A percentile compares a stretch with the other conserved stretches of the same genome.
These are phyloP conservation scores for Conticribra weissflogii DNA, from an alignment of 108 stramenopile genomes.

Conservation along the genomic window DNA sequence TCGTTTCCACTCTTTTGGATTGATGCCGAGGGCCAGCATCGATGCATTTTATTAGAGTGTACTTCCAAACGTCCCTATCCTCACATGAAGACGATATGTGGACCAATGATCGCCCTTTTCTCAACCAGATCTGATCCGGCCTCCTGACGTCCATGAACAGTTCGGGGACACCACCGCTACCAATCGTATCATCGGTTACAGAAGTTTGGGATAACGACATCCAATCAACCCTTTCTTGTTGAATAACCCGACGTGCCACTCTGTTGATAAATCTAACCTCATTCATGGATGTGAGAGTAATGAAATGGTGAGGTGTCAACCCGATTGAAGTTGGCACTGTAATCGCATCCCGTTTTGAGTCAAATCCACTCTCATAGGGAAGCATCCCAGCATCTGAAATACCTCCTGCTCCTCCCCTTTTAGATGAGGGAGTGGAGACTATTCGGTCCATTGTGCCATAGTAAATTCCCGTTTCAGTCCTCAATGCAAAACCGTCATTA, in stretches of 20 bases:
- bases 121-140: constrained; percentile 91
- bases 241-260: constrained; percentile 78
- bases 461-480: constrained; percentile 82
- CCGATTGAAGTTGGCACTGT: constrained; percentile 44
- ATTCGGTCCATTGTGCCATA: constrained; percentile 78
- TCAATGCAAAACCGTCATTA: constrained; percentile 71
- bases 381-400: constrained; percentile 81
- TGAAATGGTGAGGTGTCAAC: constrained; percentile 84
- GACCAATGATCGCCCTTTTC: constrained; percentile 71
- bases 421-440: constrained; percentile 43
- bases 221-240: constrained; percentile 85
- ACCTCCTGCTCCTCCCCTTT: constrained; percentile 32
- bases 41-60: constrained; percentile 68
- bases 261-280: constrained; percentile 82
- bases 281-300: constrained; percentile 68
- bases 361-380: constrained; percentile 50
- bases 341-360: constrained; percentile 6
- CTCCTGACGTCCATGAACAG: constrained; percentile 85
- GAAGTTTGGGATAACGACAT: constrained; percentile 48
- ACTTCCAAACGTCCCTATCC: constrained; percentile 89
- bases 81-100: constrained; percentile 87
- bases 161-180: constrained; percentile 49
- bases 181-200: constrained; percentile 19
- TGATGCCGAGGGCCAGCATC: constrained; percentile 29
- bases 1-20: no score